Conservation (phyloP, 805 yeast genomes). For the Candida gorgasii region DNA sequence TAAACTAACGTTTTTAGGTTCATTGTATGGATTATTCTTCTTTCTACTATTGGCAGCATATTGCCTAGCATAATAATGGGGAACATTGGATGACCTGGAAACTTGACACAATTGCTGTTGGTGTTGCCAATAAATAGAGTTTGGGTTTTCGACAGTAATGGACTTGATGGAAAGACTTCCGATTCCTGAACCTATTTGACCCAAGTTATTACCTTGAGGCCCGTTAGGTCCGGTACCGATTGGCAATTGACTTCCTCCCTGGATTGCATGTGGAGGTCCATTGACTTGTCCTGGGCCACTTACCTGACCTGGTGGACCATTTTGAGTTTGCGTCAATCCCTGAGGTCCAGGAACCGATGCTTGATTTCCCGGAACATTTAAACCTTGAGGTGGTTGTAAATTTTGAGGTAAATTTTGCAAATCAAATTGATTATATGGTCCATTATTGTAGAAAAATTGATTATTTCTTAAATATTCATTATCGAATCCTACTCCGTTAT, state of each 20-base stretch:
- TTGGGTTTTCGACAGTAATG: slow-evolving; percentile 38
- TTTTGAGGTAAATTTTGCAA: slow-evolving; percentile 33
- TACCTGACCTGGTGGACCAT: background rate
- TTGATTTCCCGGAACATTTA: slow-evolving; percentile 11
- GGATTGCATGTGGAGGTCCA: background rate
- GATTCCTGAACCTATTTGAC: background rate
- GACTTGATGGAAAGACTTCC: background rate
- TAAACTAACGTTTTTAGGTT: slow-evolving; percentile 37
- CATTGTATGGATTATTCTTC: slow-evolving; percentile 38
- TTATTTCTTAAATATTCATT: slow-evolving; percentile 6
- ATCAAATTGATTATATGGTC: slow-evolving; percentile 33
- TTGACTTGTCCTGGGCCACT: background rate
- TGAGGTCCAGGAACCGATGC: background rate
- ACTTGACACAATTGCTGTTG: slow-evolving; percentile 72
- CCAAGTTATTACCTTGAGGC: too few species aligned
- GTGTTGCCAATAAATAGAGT: slow-evolving; percentile 69
- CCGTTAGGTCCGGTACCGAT: background rate
- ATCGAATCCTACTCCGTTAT: background rate
- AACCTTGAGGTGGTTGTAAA: slow-evolving; percentile 15
- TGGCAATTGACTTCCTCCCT: background rate
- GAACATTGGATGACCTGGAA: slow-evolving; percentile 62
- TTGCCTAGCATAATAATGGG: slow-evolving; percentile 82
- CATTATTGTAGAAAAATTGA: slow-evolving; percentile 13
- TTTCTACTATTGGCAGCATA: slow-evolving; percentile 71
- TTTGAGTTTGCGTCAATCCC: too few species aligned